A percentile compares a stretch with the other conserved stretches of the same genome.
phyloP scores from a whole-genome alignment of 2,329 filamentous ascomycete species.

The Phialophora macrospora region DNA sequence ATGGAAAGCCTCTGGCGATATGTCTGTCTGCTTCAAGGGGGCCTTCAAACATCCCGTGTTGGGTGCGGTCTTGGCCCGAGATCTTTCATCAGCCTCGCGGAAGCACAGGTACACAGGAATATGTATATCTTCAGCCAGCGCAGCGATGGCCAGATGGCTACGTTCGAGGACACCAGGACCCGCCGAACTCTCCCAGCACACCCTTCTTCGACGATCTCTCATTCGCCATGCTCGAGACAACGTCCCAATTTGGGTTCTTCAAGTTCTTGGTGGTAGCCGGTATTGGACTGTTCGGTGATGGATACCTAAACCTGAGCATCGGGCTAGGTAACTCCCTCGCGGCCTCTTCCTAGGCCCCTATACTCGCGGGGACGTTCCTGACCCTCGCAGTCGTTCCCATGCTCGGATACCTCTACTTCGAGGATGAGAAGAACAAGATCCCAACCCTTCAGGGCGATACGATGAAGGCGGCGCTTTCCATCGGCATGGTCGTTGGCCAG shows the following conservation, averaged over 20 bases:
- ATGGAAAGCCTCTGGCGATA: neutral
- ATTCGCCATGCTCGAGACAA: conserved; percentile 17
- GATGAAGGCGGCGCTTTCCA: conserved; percentile 38
- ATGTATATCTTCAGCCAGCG: conserved; percentile 2
- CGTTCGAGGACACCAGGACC: neutral
- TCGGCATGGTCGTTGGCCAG: conserved; percentile 42
- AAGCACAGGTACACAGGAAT: neutral
- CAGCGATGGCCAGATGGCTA: neutral
- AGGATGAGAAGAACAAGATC: conserved; percentile 35
- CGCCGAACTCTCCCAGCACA: neutral
- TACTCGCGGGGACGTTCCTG: neutral
- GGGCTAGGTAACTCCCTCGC: conserved; percentile 37
- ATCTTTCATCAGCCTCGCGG: neutral
- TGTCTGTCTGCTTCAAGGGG: neutral
- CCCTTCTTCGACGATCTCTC: neutral
- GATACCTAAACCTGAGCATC: conserved; percentile 41
- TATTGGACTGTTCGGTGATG: conserved; percentile 41
- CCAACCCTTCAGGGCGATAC: conserved; percentile 31
- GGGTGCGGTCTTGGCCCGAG: conserved; percentile 25
- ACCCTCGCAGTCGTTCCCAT: conserved; percentile 38
- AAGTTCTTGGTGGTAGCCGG: conserved; percentile 40
- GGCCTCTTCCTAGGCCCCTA: neutral
- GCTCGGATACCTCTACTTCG: conserved; percentile 40
- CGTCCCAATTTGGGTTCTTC: conserved; percentile 32
- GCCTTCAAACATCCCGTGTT: no score